Evolutionary conservation across 371 early-diverging fungal species (phyloP).

Genomic region (Saksenaea oblongispora): DNA sequence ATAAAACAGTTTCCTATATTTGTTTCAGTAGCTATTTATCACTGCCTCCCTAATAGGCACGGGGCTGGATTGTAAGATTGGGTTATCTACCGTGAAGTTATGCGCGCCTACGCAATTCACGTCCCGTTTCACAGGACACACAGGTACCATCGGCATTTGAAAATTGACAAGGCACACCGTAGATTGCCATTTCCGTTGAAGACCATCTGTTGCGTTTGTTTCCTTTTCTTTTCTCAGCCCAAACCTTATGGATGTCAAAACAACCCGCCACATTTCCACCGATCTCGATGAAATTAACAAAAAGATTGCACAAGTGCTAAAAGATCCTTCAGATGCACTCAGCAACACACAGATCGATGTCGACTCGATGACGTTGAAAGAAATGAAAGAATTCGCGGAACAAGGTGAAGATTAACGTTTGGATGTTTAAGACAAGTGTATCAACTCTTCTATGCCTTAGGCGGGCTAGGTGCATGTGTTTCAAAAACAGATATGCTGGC

Average conservation of each 20-base stretch:
- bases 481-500: conserved; percentile 55
- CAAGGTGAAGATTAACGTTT: conserved; percentile 24
- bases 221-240: neutral
- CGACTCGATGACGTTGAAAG: conserved; percentile 30
- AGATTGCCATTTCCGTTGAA: conserved; percentile 2
- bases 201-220: neutral
- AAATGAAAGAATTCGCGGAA: conserved; percentile 47
- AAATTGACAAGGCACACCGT: neutral
- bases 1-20: too few relatives aligned
- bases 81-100: neutral
- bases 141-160: neutral
- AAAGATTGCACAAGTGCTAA: conserved; percentile 32
- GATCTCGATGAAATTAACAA: conserved; percentile 41
- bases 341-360: conserved; percentile 32
- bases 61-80: neutral
- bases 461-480: conserved; percentile 53
- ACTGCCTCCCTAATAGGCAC: neutral
- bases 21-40: too few relatives aligned
- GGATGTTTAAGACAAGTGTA: neutral
- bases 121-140: neutral
- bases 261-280: conserved; percentile 41
- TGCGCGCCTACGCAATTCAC: neutral
- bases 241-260: conserved; percentile 32
- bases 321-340: conserved; percentile 36
- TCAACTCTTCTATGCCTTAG: conserved; percentile 11